Evolutionary conservation across 768 basidiomycete genomes (phyloP), one percentile per base, ranked within the genome.

Genomic region (Lentinula aciculospora): DNA sequence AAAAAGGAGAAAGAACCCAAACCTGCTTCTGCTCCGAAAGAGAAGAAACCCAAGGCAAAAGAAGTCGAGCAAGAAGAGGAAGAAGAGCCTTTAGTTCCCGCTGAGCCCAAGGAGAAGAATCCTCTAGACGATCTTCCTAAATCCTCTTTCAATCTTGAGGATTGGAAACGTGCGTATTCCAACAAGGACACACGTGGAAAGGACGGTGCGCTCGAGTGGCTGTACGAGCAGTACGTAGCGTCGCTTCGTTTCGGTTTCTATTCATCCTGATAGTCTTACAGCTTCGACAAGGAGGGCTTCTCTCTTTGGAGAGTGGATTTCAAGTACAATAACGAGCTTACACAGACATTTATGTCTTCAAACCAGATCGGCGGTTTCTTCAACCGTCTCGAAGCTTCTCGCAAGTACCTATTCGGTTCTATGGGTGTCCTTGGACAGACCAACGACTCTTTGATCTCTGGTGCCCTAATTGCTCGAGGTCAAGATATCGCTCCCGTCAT

Each of bases 111-210:
- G 71, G 81, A 74, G 58, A 94, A 95, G 83, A 96, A 97, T 81
- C 96, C 96, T 27, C 85, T 96, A 53, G 96, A 97, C 62, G 80
- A 83, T 61, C 84, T 98, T 39, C 93, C 94, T 64, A 95, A 92
- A 74, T 89, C 90, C 10, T 75, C 81, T 4, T 85, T 92, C 74
- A 93, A 93, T 77, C 84, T 94, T 57, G 90, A 96, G 72, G 94
- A 98, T 74, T 97, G 93, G 94, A 98, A 98, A 73, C 87, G 92
- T 45, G 88, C 90, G 44, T 99, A 98, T 80, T 97, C 94, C 66
- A 98, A 98, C 88, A 86, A 88, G 72, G 94, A 98, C n/a, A 98
- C 95, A 37, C 86, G 90, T 56, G 92, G 90, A 36, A 63, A 88
- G 17, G 84, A 72, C 44, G 94, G 91, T 61, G 72, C 93, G 51